Evolutionary conservation across 1,284 basidiomycete genomes (phyloP).

Genomic region (Apiotrichum siamense): DNA sequence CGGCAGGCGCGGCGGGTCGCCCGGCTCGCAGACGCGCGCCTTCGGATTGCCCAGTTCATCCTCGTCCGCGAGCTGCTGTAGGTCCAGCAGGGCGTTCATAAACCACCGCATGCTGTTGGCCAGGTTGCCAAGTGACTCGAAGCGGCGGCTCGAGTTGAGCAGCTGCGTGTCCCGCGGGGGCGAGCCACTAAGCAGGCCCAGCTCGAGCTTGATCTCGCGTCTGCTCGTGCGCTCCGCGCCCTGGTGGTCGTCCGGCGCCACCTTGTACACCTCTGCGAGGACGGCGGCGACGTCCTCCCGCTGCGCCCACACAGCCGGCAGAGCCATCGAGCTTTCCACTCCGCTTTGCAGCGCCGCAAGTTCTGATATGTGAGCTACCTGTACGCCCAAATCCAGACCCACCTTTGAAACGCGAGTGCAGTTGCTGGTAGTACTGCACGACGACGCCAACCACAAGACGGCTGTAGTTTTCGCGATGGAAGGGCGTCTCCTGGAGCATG

Average conservation of each 20-base stretch:
- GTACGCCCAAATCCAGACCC: conserved; percentile 2
- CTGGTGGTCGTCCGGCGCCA: conserved; percentile 12
- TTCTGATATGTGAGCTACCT: conserved; percentile 13
- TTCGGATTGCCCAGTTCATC: conserved; percentile 49
- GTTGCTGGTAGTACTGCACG: conserved; percentile 92
- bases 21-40: conserved; percentile 48
- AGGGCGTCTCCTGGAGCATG: conserved; percentile 90
- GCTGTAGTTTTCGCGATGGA: conserved; percentile 90
- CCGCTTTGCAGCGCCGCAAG: conserved; percentile 18
- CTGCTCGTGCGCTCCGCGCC: neutral
- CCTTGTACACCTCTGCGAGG: conserved; percentile 52
- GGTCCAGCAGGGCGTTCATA: conserved; percentile 58
- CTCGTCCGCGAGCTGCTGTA: conserved; percentile 61
- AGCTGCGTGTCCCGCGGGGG: conserved; percentile 61
- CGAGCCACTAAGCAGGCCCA: conserved; percentile 42
- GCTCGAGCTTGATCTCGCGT: conserved; percentile 7
- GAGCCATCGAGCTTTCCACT: conserved; percentile 15
- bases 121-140: conserved; percentile 70
- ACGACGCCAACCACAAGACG: conserved; percentile 92
- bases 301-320: conserved; percentile 85
- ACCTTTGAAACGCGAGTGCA: conserved; percentile 72
- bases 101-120: conserved; percentile 86
- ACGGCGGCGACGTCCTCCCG: conserved; percentile 67
- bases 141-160: conserved; percentile 67
- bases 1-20: conserved; percentile 61